phyloP scores from a whole-genome alignment of 257 asterid genomes.

The Perilla frutescens region DNA sequence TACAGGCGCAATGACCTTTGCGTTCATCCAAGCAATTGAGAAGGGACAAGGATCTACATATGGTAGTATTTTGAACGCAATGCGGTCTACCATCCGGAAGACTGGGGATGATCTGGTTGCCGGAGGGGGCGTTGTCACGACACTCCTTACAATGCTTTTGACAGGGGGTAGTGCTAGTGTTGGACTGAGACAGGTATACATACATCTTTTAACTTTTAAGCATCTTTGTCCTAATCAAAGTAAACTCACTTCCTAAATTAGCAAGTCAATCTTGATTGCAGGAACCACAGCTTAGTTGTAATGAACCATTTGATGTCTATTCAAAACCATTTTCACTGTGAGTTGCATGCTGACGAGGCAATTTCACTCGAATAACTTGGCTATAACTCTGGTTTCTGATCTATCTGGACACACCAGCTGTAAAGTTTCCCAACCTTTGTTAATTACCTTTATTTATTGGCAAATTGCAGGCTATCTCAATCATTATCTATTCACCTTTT shows the following conservation, averaged over 20 bases:
- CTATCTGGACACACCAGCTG: constrained; percentile 11
- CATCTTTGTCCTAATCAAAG: neutral
- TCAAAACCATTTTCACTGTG: constrained; percentile 77
- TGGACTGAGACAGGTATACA: constrained; percentile 77
- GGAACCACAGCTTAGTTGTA: constrained; percentile 84
- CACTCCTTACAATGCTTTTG: constrained; percentile 78
- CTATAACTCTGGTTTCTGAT: constrained; percentile 1
- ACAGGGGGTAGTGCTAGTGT: constrained; percentile 78
- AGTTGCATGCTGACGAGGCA: constrained; percentile 10
- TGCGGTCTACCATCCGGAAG: constrained; percentile 74
- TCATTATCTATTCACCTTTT: neutral
- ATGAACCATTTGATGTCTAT: constrained; percentile 79
- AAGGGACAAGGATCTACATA: constrained; percentile 75
- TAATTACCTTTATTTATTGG: constrained; percentile 29
- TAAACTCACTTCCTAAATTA: neutral
- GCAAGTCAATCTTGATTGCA: constrained; percentile 39
- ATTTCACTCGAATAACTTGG: neutral
- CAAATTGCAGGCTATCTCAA: constrained; percentile 6
- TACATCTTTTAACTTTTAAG: too few relatives aligned
- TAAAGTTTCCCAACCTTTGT: neutral
- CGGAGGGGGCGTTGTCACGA: constrained; percentile 66
- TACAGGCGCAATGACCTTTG: constrained; percentile 96
- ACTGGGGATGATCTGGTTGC: constrained; percentile 52
- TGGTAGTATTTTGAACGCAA: constrained; percentile 77
- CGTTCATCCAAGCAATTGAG: constrained; percentile 93